Base-by-base conservation (phyloP, 768 basidiomycete species). In the Sistotremastrum suecicum region DNA sequence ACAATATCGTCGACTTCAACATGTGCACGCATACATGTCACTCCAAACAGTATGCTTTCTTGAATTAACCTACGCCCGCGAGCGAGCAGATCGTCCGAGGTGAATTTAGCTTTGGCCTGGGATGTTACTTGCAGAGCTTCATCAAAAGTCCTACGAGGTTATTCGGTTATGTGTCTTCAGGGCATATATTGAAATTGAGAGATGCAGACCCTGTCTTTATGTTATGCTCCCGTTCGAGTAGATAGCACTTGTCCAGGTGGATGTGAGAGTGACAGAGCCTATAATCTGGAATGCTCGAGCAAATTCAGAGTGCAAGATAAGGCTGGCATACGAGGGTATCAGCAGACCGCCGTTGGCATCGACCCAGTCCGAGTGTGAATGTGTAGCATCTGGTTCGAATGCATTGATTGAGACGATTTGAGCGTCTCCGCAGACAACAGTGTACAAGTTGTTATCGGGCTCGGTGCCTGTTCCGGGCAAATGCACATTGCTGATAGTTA, bases 231-330 rank as follows among this genome's bases (percentile, higher is more conserved):
- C 68, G 60, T 51, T 71, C 71, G 46, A 81, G 62, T 42, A 81
- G 72, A 56, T 78, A 78, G 59, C 75, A 79, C 59, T 81, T 78
- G 64, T 80, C 78, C 33, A 80, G 66, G 58, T 78, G 78, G 52
- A 81, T 72, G 53, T 80, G 76, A 12, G 74, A 68, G 59, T 78
- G 77, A 56, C 76, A 78, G 43, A 79, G 47, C 5, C 69, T 67
- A 43, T n/a, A 35, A 9, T 31, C 31, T 30, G 43, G 41, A 11
- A 40, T 41, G 42, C 42, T 37, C 43, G 34, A 9, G 43, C 20
- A 30, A 39, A 36, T 37, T 28, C 45, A 37, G 7, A 5, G 41
- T 1, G 34, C 36, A 49, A 11, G 10, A 34, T 7, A 32, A 31
- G 12, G 34, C 34, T 31, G 43, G 37, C 11, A 51, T 48, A 61